Conservation (phyloP, 179 eudicot species). For the Sideroxylon spinosum region DNA sequence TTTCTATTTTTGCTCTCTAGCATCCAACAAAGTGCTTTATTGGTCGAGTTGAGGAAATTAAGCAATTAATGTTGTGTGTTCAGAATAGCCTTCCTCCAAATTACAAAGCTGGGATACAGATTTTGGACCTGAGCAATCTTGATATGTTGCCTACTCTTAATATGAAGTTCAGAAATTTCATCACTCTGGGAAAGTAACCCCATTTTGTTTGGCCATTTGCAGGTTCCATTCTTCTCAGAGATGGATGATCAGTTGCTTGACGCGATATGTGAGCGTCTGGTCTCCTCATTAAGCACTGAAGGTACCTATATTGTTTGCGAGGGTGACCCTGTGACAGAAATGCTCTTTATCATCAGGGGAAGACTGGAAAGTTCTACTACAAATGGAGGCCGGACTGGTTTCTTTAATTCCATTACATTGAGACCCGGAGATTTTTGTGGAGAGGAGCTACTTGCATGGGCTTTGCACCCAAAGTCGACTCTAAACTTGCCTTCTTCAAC, state of each 20-base stretch:
- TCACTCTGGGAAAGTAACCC: no score
- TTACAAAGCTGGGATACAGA: no score
- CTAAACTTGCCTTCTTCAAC: constrained; percentile 78
- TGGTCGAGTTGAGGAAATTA: no score
- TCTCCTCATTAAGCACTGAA: constrained; percentile 80
- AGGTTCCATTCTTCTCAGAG: constrained; percentile 98
- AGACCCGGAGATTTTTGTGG: constrained; percentile 70
- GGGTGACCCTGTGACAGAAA: constrained; percentile 88
- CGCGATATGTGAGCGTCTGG: constrained; percentile 85
- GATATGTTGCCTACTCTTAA: no score
- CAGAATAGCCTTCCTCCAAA: no score
- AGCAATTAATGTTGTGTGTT: no score
- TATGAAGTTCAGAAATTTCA: no score
- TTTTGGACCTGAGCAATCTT: no score
- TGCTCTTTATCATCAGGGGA: constrained; percentile 89
- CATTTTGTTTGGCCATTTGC: constrained; percentile 14
- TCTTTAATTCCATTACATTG: constrained; percentile 49
- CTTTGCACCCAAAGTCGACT: constrained; percentile 58
- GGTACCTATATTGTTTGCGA: constrained; percentile 80
- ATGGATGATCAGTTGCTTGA: constrained; percentile 95
- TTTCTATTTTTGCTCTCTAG: no score
- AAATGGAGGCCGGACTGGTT: constrained; percentile 84
- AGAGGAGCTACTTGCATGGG: constrained; percentile 66
- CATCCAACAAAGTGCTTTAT: no score
- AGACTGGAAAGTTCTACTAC: constrained; percentile 84